Evolutionary conservation across 169 alveolate genomes (phyloP).

Genomic region (Plasmodium fragile): DNA sequence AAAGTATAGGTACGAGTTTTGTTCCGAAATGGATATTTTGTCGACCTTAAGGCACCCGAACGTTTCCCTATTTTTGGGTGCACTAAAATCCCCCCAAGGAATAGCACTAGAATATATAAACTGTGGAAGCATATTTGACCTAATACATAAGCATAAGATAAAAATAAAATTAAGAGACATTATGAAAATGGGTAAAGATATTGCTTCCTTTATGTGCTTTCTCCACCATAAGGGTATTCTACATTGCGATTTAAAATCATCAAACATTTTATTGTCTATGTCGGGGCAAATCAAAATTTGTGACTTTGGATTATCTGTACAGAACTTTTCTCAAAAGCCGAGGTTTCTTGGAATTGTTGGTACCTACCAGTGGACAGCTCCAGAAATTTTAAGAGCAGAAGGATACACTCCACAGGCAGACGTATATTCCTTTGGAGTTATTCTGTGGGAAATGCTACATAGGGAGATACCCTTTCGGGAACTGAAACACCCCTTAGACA

Average conservation of each 20-base stretch:
- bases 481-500: conserved; percentile 75
- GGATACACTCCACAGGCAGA: conserved; percentile 88
- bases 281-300: conserved; percentile 91
- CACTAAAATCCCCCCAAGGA: conserved; percentile 77
- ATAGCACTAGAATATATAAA: conserved; percentile 86
- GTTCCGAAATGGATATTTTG: conserved; percentile 84
- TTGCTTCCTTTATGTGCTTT: conserved; percentile 85
- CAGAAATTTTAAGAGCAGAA: conserved; percentile 87
- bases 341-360: conserved; percentile 84
- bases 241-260: conserved; percentile 89
- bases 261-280: conserved; percentile 87
- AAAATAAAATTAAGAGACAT: conserved; percentile 78
- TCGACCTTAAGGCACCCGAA: conserved; percentile 88
- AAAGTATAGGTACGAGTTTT: conserved; percentile 79
- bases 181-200: conserved; percentile 85
- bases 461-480: conserved; percentile 86
- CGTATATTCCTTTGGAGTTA: conserved; percentile 89
- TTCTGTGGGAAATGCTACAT: conserved; percentile 87
- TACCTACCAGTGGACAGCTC: conserved; percentile 89
- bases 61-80: conserved; percentile 87
- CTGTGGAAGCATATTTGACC: conserved; percentile 82
- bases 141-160: conserved; percentile 79
- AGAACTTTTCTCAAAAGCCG: conserved; percentile 75
- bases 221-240: conserved; percentile 88
- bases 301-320: conserved; percentile 90